phyloP scores from a whole-genome alignment of 202 grass and related monocot species.

The Musa balbisiana region DNA sequence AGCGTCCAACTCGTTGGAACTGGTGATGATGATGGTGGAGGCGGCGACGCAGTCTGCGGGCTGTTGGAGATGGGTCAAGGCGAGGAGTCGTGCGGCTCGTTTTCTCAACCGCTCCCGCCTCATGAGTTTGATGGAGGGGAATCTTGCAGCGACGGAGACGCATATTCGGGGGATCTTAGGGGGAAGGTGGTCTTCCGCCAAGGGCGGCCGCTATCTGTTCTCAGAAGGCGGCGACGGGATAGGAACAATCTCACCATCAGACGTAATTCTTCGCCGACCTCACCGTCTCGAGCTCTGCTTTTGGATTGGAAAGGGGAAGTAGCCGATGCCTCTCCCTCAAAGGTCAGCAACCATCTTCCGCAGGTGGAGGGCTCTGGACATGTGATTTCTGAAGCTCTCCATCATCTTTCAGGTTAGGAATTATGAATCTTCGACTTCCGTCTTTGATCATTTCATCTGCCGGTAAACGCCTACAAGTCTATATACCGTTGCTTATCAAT shows the following conservation, averaged over 20 bases:
- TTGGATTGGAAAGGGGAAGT: neutral
- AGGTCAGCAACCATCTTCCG: neutral
- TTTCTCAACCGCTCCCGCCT: neutral
- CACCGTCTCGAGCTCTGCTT: neutral
- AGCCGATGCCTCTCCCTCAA: neutral
- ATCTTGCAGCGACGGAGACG: neutral
- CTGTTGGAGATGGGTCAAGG: neutral
- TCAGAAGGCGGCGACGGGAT: neutral
- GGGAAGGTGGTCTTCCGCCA: neutral
- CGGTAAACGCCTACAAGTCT: too few species aligned
- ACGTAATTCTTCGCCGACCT: neutral
- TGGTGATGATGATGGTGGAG: neutral
- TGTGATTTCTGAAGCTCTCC: neutral
- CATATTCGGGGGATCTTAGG: neutral
- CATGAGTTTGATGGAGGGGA: neutral
- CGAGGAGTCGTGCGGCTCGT: constrained; percentile 3
- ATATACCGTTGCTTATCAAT: too few species aligned
- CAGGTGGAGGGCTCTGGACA: neutral
- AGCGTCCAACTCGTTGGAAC: neutral
- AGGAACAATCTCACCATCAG: neutral
- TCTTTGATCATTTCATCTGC: neutral
- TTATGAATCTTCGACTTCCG: neutral
- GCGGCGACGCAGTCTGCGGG: neutral
- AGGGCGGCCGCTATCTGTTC: neutral
- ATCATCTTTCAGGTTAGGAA: neutral